Conservation (phyloP, 495 filamentous ascomycete genomes). For the Apiosordaria backusii region DNA sequence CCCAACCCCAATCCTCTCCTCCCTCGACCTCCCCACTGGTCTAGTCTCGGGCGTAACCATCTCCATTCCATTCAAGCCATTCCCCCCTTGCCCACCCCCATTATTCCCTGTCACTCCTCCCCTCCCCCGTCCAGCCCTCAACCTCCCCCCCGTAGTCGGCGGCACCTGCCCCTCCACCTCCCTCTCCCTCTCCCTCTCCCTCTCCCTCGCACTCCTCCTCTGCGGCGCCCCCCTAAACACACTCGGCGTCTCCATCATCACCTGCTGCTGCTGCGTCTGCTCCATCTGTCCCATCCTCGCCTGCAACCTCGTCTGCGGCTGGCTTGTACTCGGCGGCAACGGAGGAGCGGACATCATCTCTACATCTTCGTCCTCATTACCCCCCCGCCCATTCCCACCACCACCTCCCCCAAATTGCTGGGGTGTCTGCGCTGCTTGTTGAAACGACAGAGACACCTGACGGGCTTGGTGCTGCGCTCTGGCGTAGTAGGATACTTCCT, state of each 20-base stretch:
- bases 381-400: neutral
- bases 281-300: slow-evolving; percentile 20
- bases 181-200: slow-evolving; percentile 19
- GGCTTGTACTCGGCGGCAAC: neutral
- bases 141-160: neutral
- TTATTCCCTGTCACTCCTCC: neutral
- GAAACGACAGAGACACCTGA: neutral
- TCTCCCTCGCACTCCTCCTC: slow-evolving; percentile 19
- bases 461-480: slow-evolving; percentile 19
- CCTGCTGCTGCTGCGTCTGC: no score
- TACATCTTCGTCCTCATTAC: neutral
- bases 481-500: slow-evolving; percentile 21
- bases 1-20: slow-evolving; percentile 2
- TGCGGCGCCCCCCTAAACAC: neutral
- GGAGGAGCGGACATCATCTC: neutral
- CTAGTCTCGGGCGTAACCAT: slow-evolving; percentile 2
- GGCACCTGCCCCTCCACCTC: neutral
- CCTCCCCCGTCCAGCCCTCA: neutral
- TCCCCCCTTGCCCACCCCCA: no score
- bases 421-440: neutral
- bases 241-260: slow-evolving; percentile 11
- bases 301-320: neutral
- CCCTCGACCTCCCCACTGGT: neutral
- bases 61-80: no score
- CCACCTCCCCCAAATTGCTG: neutral